These are phyloP conservation scores for Yamadazyma nakazawae DNA, from an alignment of 805 yeast genomes.

Conservation along the genomic window DNA sequence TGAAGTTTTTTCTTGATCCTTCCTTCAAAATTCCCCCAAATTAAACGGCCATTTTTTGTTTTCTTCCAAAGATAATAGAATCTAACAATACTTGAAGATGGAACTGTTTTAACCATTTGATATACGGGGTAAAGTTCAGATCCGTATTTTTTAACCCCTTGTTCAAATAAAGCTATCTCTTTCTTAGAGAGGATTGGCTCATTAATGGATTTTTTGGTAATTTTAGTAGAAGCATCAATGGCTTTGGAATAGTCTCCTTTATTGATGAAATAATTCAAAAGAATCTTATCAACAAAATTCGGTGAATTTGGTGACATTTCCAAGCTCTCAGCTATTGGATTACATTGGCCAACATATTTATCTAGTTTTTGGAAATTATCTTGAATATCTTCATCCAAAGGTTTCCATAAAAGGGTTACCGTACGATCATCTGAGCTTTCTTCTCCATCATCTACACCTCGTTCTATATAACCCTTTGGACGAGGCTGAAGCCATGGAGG, in stretches of 20 bases:
- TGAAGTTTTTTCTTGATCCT: slow-evolving; percentile 58
- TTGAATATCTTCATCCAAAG: slow-evolving; percentile 28
- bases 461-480: slow-evolving; percentile 77
- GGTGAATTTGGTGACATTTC: slow-evolving; percentile 62
- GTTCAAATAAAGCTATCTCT: slow-evolving; percentile 69
- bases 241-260: slow-evolving; percentile 54
- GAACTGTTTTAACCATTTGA: slow-evolving; percentile 68
- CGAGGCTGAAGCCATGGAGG: slow-evolving; percentile 78
- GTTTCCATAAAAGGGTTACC: slow-evolving; percentile 64
- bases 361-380: slow-evolving; percentile 42
- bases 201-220: slow-evolving; percentile 56
- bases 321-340: slow-evolving; percentile 53
- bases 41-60: slow-evolving; percentile 64
- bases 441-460: slow-evolving; percentile 67
- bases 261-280: slow-evolving; percentile 50
- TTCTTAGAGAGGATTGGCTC: slow-evolving; percentile 74
- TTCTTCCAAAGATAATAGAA: slow-evolving; percentile 92
- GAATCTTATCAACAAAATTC: slow-evolving; percentile 75
- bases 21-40: slow-evolving; percentile 83
- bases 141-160: slow-evolving; percentile 68
- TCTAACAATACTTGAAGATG: slow-evolving; percentile 76
- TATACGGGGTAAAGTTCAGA: slow-evolving; percentile 74
- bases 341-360: slow-evolving; percentile 52
- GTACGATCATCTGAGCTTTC: slow-evolving; percentile 50
- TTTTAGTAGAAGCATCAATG: slow-evolving; percentile 35